Evolutionary conservation across 2,329 filamentous ascomycete species (phyloP).

Genomic region (Mycosphaerella arachidis): DNA sequence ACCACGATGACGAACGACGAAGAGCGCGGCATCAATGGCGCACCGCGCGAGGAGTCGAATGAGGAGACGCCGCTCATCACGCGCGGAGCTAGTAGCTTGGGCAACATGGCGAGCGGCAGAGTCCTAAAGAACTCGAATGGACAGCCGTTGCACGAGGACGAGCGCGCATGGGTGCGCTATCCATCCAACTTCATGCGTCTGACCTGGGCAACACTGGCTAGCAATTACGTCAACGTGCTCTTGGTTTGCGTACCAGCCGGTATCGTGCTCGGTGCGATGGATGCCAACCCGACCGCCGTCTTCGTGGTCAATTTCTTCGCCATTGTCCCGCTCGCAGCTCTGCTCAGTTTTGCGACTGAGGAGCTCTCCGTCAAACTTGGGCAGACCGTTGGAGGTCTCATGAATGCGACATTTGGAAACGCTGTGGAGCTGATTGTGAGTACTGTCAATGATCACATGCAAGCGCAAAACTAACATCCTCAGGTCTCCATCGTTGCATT

Average conservation of each 20-base stretch:
- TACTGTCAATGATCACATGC: neutral
- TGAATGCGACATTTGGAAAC: constrained; percentile 76
- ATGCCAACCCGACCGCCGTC: constrained; percentile 62
- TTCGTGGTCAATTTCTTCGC: constrained; percentile 78
- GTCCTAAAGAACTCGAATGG: constrained; percentile 10
- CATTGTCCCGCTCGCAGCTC: constrained; percentile 69
- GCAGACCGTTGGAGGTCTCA: constrained; percentile 66
- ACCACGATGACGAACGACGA: constrained; percentile 15
- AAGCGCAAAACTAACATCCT: constrained; percentile 1
- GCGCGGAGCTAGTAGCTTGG: constrained; percentile 9
- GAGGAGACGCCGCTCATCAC: constrained; percentile 30
- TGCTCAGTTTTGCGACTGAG: constrained; percentile 73
- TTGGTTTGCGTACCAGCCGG: constrained; percentile 71
- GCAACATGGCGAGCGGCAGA: constrained; percentile 15
- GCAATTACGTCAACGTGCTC: constrained; percentile 62
- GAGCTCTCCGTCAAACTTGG: constrained; percentile 69
- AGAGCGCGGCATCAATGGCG: constrained; percentile 16
- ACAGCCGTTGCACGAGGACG: constrained; percentile 14
- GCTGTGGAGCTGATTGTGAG: constrained; percentile 68
- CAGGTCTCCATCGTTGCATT: constrained; percentile 80
- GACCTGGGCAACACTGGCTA: constrained; percentile 42
- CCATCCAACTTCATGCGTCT: constrained; percentile 22
- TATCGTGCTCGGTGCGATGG: constrained; percentile 59
- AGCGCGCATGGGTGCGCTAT: constrained; percentile 18
- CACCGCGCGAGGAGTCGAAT: constrained; percentile 13